Evolutionary conservation across 2,329 filamentous ascomycete species (phyloP), one percentile per base, ranked within the genome.

Genomic region (Calonectria hongkongensis): DNA sequence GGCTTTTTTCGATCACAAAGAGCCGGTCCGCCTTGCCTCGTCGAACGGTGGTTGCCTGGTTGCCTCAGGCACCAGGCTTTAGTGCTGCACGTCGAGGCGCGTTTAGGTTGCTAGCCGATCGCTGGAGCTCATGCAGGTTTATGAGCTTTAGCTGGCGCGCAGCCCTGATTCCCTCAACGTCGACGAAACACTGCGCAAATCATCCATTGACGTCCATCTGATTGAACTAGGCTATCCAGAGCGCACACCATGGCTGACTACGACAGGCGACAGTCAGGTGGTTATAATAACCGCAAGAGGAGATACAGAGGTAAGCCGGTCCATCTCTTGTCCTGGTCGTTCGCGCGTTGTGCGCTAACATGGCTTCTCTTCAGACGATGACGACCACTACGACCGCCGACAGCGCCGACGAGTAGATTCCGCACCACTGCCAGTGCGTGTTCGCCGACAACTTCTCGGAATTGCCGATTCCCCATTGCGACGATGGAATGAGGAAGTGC

Each of bases 391-490:
- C 79, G 94, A 96, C 81, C 90, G 92, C 79, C 91, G 94, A 78
- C 90, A 93, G 82, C 92, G 94, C 75, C 90, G 94, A 78, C 91
- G 94, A 81, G 92, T 92, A 79, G 93, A 96, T 81, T 92, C 93
- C 16, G 85, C 87, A 75, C 94, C 94, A 7, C 87, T 93, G 16
- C 90, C 91, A 39, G 91, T 93, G 63, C 92, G 92, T 75, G 88
- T 98, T 74, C 93, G 95, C 77, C 94, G 93, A 81, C 94, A 96
- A 84, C 89, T 98, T 62, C 88, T 97, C 65, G 89, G 91, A 70
- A 92, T 98, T 79, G 95, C 95, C 74, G 95, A 98, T 85, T 95
- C 94, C 79, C 93, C 94, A 70, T 87, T 95, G 80, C 92, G 93
- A 78, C 90, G 92, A 79, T 94, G 94, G 83, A 92, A 95, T 80